These are phyloP conservation scores for Kurtzmaniella quercitrusa DNA, from an alignment of 1,139 yeast species.

Conservation along the genomic window DNA sequence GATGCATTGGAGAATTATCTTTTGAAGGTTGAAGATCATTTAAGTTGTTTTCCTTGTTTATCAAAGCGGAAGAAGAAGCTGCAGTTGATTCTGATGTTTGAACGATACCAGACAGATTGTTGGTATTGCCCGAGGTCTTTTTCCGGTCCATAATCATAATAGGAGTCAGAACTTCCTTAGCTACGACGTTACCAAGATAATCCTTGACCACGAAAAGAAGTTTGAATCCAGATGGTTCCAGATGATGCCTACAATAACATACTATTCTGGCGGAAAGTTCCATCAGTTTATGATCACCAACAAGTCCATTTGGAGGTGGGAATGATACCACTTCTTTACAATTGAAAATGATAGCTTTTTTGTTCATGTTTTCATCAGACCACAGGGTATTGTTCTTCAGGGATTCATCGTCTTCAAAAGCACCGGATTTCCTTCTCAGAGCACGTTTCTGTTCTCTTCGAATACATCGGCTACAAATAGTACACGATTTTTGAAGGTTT, in stretches of 20 bases:
- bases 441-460: conserved; percentile 93
- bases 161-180: conserved; percentile 65
- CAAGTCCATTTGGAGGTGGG: conserved; percentile 55
- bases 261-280: conserved; percentile 84
- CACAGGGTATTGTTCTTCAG: conserved; percentile 51
- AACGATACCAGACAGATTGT: conserved; percentile 11
- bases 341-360: conserved; percentile 84
- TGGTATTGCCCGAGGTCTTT: conserved; percentile 36
- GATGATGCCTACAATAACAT: conserved; percentile 94
- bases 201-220: conserved; percentile 69
- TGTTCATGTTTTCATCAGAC: conserved; percentile 70
- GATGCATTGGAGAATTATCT: conserved; percentile 16
- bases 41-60: conserved; percentile 8
- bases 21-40: neutral
- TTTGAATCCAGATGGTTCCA: conserved; percentile 75
- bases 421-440: conserved; percentile 73
- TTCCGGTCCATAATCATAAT: conserved; percentile 94
- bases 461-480: conserved; percentile 82
- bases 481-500: conserved; percentile 52
- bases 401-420: conserved; percentile 24
- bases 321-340: conserved; percentile 82
- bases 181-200: conserved; percentile 56
- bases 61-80: conserved; percentile 6
- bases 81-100: conserved; percentile 1
- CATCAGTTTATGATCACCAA: conserved; percentile 39